Evolutionary conservation across 192 early-diverging fungal species (phyloP).

Genomic region (Jimgerdemannia lactiflua): DNA sequence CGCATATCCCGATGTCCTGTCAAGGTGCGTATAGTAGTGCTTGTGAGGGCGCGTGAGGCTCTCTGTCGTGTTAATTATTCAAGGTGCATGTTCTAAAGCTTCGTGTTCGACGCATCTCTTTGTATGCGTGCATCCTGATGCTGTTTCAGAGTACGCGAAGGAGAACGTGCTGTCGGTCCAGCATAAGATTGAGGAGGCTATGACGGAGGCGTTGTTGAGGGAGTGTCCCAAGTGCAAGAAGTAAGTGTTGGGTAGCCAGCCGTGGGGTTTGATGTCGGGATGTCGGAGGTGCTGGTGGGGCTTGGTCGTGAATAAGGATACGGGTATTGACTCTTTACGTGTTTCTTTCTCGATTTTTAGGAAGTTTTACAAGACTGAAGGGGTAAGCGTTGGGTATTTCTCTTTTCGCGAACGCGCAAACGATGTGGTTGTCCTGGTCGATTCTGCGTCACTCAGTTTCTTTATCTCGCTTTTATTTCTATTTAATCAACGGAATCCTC

Average conservation of each 20-base stretch:
- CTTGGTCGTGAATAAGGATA: too few species aligned
- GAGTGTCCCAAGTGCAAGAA: constrained; percentile 49
- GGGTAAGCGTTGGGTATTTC: constrained; percentile 6
- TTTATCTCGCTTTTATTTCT: too few species aligned
- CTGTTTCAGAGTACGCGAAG: constrained; percentile 18
- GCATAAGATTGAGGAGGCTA: constrained; percentile 52
- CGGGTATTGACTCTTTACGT: not conserved
- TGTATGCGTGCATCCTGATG: not conserved
- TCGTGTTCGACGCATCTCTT: not conserved
- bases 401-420: too few species aligned
- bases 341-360: constrained; percentile 1
- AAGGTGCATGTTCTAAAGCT: not conserved
- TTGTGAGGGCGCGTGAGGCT: not conserved
- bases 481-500: not conserved
- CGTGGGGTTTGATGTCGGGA: too few species aligned
- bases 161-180: constrained; percentile 39
- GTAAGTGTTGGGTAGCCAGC: constrained; percentile 33
- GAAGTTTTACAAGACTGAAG: constrained; percentile 1
- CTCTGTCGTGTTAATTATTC: not conserved
- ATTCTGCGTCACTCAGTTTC: too few species aligned
- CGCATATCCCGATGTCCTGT: constrained; percentile 52
- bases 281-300: too few species aligned
- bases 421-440: too few species aligned
- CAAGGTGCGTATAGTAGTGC: constrained; percentile 26
- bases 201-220: constrained; percentile 53